Conservation (phyloP, 108 stramenopile genomes). For the Mayamaea pseudoterrestris region DNA sequence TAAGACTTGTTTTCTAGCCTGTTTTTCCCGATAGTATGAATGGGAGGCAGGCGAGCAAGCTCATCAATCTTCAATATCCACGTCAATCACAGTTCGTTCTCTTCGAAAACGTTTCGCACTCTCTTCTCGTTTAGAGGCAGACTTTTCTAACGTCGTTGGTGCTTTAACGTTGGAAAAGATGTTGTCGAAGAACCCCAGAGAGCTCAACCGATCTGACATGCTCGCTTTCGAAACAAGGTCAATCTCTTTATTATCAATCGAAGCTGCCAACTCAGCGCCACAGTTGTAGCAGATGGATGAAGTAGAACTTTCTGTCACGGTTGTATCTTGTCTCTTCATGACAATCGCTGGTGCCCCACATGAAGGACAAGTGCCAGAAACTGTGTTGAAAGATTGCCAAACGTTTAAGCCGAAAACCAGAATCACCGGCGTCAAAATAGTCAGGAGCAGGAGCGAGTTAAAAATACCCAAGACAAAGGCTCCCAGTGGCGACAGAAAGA, state of each 20-base stretch:
- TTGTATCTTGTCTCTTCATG: constrained; percentile 30
- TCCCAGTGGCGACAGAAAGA: constrained; percentile 63
- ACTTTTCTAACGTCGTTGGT: constrained; percentile 12
- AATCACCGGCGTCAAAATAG: constrained; percentile 40
- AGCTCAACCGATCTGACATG: constrained; percentile 22
- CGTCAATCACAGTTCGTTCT: constrained; percentile 59
- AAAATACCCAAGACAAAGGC: constrained; percentile 53
- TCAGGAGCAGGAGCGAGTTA: constrained; percentile 51
- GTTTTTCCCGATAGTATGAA: no score
- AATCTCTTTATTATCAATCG: constrained; percentile 18
- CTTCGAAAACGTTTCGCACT: constrained; percentile 21
- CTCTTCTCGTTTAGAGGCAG: constrained; percentile 12
- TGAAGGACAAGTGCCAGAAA: constrained; percentile 50
- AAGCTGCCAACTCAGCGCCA: constrained; percentile 37
- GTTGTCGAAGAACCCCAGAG: constrained; percentile 32
- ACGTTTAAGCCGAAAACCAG: constrained; percentile 36
- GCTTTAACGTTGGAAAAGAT: constrained; percentile 3
- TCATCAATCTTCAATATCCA: constrained; percentile 57
- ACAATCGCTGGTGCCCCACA: constrained; percentile 43
- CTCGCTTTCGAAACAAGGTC: constrained; percentile 12
- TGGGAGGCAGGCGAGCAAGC: no score
- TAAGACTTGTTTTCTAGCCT: no score
- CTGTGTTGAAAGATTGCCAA: constrained; percentile 52
- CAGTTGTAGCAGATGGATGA: constrained; percentile 56
- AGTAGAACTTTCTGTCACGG: constrained; percentile 11